Base-by-base conservation (phyloP, 352 stramenopile genomes). In the Thalassiosira livingstoniorum region DNA sequence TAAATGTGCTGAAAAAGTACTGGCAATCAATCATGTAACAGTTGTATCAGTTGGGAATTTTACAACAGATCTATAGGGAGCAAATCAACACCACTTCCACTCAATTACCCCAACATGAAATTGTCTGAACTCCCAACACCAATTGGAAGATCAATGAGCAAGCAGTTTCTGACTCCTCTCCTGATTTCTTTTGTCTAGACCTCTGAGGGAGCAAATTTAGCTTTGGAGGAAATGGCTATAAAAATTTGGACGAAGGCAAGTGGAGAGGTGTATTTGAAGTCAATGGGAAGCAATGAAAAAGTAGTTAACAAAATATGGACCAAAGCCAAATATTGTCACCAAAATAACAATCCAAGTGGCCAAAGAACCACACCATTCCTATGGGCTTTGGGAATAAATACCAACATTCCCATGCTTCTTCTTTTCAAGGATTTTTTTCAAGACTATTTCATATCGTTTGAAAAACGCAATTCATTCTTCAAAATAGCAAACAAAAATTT, bases 401-500 rank as follows among this genome's bases (percentile, higher is more conserved):
- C 27, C 7, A 27, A 27, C 10, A 58, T 58, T 29, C 5, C 27
- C 5, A 58, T 58, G 47, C 47, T 29, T 23, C n/a, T 25, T 11
- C n/a, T 58, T 25, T 58, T 58, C 47, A 58, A 29, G 5, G 47
- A 58, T 7, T 10, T 27, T 58, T 29, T 58, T 29, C 5, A 58
- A 10, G n/a, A 27, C n/a, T 5, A 25, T 58, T 5, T 58, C 4
- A 5, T n/a, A 10, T 23, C 21, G 10, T 4, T 23, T 58, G 21
- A 58, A 27, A 58, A 58, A n/a, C 21, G 27, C 4, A 27, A 11
- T 58, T 29, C 47, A 67, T 55, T 57, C n/a, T 21, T 42, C 13
- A n/a, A 57, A 37, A 2, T 37, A 13, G 39, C 37, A 21, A 70
- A 70, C 37, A n/a, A 35, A 58, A 57, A 34, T 57, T 18, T 57